A percentile compares a stretch with the other conserved stretches of the same genome.
Conservation (phyloP, 768 basidiomycete genomes). For the Amanita molliuscula region DNA sequence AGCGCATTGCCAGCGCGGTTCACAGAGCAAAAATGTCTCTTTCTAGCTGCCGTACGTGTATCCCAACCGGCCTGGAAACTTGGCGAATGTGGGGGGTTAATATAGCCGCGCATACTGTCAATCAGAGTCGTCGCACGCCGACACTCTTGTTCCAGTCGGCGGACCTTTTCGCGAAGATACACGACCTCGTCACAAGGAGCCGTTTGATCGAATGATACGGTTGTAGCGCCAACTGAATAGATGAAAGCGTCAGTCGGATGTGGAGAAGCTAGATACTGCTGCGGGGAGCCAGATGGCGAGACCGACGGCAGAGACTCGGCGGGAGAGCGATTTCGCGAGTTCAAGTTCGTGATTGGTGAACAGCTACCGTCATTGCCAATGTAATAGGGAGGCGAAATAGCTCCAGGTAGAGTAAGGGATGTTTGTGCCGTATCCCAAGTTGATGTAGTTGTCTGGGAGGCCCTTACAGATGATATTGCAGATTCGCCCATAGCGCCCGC, state of each 20-base stretch:
- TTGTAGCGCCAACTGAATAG: not conserved
- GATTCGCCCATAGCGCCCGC: conserved; percentile 56
- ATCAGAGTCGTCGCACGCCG: conserved; percentile 31
- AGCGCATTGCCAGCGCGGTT: conserved; percentile 85
- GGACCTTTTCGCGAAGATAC: conserved; percentile 47
- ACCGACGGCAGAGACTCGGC: conserved; percentile 29
- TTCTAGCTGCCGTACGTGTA: conserved; percentile 62
- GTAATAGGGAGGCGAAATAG: conserved; percentile 1
- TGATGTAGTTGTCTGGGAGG: not conserved
- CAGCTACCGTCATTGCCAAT: not conserved
- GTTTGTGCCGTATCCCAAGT: not conserved
- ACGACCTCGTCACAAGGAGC: conserved; percentile 19
- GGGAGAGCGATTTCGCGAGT: conserved; percentile 25
- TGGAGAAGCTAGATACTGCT: conserved; percentile 4
- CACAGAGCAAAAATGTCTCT: conserved; percentile 63
- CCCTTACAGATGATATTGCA: conserved; percentile 16
- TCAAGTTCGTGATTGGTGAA: not conserved
- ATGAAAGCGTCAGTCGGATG: not conserved
- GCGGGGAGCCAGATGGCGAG: conserved; percentile 16
- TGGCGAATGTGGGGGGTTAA: conserved; percentile 29
- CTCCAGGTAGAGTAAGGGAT: not conserved
- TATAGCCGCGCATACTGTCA: conserved; percentile 13
- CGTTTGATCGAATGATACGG: not conserved
- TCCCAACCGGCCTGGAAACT: conserved; percentile 58
- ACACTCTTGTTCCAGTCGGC: conserved; percentile 54